A percentile compares a stretch with the other conserved stretches of the same genome.
phyloP scores from a whole-genome alignment of 345 rosid genomes.

The Litchi chinensis region DNA sequence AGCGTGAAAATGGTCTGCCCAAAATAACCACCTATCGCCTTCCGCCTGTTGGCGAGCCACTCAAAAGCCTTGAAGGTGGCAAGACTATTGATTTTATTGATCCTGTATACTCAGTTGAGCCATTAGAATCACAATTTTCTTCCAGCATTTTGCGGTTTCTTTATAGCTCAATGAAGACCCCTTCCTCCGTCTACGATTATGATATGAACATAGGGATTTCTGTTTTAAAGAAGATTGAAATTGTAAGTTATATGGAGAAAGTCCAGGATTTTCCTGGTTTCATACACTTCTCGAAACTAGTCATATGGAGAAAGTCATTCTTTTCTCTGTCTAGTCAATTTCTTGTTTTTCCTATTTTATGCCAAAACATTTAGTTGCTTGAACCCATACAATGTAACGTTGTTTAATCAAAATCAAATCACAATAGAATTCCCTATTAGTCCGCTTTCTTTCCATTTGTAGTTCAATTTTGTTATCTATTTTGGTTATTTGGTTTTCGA shows the following conservation, averaged over 20 bases:
- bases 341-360: neutral
- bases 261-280: neutral
- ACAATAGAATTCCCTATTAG: too few species aligned
- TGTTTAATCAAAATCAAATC: too few species aligned
- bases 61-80: constrained; percentile 62
- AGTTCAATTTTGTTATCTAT: too few species aligned
- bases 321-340: neutral
- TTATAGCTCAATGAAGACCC: constrained; percentile 86
- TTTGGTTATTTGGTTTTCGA: too few species aligned
- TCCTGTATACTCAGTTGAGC: constrained; percentile 63
- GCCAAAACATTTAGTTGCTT: too few species aligned
- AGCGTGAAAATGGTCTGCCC: constrained; percentile 80
- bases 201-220: constrained; percentile 75
- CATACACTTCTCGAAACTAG: constrained; percentile 33
- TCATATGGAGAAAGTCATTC: neutral
- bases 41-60: constrained; percentile 71
- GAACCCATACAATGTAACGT: too few species aligned
- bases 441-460: too few species aligned
- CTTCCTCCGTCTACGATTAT: constrained; percentile 74
- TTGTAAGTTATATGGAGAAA: constrained; percentile 48
- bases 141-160: constrained; percentile 72
- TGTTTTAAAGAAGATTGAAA: constrained; percentile 79
- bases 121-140: constrained; percentile 55
- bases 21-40: constrained; percentile 66
- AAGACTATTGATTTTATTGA: constrained; percentile 70